Evolutionary conservation across 257 asterid species (phyloP), one percentile per base, ranked within the genome.

Genomic region (Gardenia jasminoides): DNA sequence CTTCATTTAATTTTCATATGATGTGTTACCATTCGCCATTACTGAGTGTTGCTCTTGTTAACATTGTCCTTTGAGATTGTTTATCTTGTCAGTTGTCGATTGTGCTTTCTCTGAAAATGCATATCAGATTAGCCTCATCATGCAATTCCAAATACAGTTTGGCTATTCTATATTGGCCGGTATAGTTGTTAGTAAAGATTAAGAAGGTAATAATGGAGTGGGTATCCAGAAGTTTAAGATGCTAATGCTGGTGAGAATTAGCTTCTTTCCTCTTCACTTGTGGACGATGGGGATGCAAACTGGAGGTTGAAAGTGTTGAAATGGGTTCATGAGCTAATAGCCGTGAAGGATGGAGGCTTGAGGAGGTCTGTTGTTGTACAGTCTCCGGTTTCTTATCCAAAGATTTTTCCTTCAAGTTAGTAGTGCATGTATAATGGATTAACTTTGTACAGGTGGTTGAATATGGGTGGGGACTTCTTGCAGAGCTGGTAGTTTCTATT

Each of bases 261-360:
- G 24, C 89, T 89, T 73, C 52, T 89, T 76, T 93, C 99, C 58
- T 74, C 85, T 28, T 75, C 89, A 46, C 85, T 91, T 87, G 86
- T 93, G 81, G 99, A 98, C 31, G 99, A 96, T 91, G 99, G 98
- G 70, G 99, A 98, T 77, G 99, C 99, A 74, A 96, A 97, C 87
- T 96, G 98, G 99, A 88, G 99, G 90, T 94, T 92, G 66, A 96
- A 93, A 89, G 97, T 97, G 74, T 84, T 96, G 86, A 92, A 90
- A 87, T 88, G 98, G 80, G 88, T 98, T 70, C 86, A 92, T 84
- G 98, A 96, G 85, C 99, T 93, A 88, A 96, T 98, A 81, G 89
- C 92, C 77, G 98, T 39, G 99, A 92, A 81, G 98, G 98, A 54
- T 88, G 91, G 74, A 81, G 84, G 43, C 89, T 96, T 77, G 86